A percentile compares a stretch with the other conserved stretches of the same genome.
Conservation (phyloP, 75 land plant species). For the Pseudotsuga menziesii region DNA sequence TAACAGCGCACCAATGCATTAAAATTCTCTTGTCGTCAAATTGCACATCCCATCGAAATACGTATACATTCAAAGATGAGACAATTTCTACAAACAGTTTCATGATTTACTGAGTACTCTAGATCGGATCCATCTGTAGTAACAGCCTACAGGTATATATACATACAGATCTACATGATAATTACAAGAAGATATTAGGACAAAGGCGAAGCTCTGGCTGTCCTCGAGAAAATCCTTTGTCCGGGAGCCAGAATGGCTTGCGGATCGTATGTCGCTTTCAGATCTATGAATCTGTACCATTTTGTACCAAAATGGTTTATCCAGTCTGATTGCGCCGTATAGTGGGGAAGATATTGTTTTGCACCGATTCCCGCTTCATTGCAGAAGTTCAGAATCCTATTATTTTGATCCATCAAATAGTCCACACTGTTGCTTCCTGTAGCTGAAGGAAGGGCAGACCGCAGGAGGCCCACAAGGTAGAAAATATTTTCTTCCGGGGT, state of each 20-base stretch:
- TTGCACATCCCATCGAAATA: no score
- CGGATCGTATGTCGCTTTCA: slow-evolving; percentile 32
- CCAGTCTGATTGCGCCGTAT: slow-evolving; percentile 19
- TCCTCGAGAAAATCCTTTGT: slow-evolving; percentile 29
- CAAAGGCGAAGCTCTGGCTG: no score
- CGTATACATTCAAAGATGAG: no score
- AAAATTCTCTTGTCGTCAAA: no score
- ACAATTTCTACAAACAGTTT: no score
- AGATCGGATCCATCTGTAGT: no score
- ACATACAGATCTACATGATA: no score
- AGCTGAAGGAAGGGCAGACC: slow-evolving; percentile 38
- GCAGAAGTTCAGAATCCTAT: slow-evolving; percentile 42
- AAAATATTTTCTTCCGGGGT: slow-evolving; percentile 67
- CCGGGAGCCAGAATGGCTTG: slow-evolving; percentile 32
- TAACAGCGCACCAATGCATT: no score
- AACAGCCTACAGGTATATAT: no score
- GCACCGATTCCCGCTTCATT: slow-evolving; percentile 11
- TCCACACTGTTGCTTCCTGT: slow-evolving; percentile 32
- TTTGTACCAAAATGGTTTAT: slow-evolving; percentile 28
- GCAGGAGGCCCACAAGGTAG: slow-evolving; percentile 69
- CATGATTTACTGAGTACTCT: no score
- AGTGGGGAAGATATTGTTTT: slow-evolving; percentile 34
- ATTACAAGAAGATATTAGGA: no score
- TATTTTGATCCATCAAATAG: slow-evolving; percentile 31
- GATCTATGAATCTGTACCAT: slow-evolving; percentile 26